These are phyloP conservation scores for Sclerotinia nivalis DNA, from an alignment of 2,329 filamentous ascomycete species.

Conservation along the genomic window DNA sequence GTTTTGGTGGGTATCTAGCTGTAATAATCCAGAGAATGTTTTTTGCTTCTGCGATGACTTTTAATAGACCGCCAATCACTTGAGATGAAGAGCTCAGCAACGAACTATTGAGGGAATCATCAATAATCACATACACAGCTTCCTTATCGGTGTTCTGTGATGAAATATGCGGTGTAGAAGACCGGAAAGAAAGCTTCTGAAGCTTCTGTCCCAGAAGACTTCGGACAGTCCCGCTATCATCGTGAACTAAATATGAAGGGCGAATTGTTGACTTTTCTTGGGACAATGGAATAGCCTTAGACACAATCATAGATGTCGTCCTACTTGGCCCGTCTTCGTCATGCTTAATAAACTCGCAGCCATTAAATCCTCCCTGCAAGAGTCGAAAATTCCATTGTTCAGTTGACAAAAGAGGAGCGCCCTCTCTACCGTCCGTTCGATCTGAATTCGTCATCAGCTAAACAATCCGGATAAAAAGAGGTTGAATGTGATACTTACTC, in stretches of 20 bases:
- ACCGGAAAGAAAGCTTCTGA: not conserved
- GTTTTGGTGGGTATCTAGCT: not conserved
- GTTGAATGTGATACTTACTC: not conserved
- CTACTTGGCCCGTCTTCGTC: not conserved
- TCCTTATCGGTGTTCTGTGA: not conserved
- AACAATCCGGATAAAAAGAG: not conserved
- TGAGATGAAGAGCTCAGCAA: not conserved
- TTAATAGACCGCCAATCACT: not conserved
- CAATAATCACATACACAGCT: not conserved
- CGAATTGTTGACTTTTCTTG: not conserved
- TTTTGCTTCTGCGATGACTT: not conserved
- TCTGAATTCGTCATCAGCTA: not conserved
- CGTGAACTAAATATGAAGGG: not conserved
- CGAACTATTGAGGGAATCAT: not conserved
- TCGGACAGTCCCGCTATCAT: not conserved
- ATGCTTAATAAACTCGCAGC: not conserved
- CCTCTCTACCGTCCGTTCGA: not conserved
- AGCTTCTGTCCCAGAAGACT: not conserved
- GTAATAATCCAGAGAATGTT: conserved; percentile 2
- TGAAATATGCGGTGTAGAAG: not conserved
- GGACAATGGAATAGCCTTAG: not conserved
- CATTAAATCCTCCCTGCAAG: not conserved
- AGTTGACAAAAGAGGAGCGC: not conserved
- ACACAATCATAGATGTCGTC: not conserved
- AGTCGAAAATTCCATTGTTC: not conserved